phyloP scores from a whole-genome alignment of 2,329 filamentous ascomycete species.

The Aspergillus alliaceus region DNA sequence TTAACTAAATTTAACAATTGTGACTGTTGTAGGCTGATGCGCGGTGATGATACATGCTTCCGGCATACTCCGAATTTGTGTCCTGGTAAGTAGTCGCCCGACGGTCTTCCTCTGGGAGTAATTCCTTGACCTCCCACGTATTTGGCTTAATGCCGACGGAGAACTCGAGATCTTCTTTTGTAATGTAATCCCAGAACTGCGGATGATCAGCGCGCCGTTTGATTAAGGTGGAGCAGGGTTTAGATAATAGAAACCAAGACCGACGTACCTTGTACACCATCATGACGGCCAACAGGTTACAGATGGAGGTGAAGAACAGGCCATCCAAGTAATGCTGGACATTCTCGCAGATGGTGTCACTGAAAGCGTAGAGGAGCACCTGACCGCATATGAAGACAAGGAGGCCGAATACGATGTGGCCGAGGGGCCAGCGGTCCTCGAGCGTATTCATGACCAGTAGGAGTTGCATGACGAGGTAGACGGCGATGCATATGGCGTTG shows the following conservation, averaged over 20 bases:
- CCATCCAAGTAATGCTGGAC: conserved; percentile 93
- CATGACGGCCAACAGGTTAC: conserved; percentile 94
- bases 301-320: conserved; percentile 88
- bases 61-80: conserved; percentile 45
- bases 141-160: conserved; percentile 92
- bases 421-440: conserved; percentile 92
- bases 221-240: conserved; percentile 18
- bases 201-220: conserved; percentile 20
- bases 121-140: conserved; percentile 98
- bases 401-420: conserved; percentile 84
- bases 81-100: conserved; percentile 71
- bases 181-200: conserved; percentile 99
- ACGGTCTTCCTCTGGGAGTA: conserved; percentile 77
- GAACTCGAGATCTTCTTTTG: conserved; percentile 96
- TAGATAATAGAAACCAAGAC: conserved; percentile 18
- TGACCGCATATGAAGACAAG: conserved; percentile 92
- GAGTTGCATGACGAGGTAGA: conserved; percentile 86
- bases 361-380: conserved; percentile 88
- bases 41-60: conserved; percentile 45
- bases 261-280: conserved; percentile 91
- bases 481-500: conserved; percentile 79
- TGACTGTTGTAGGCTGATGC: conserved; percentile 39
- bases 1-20: conserved; percentile 34
- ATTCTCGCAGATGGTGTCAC: conserved; percentile 76
- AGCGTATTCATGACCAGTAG: conserved; percentile 85